phyloP scores from a whole-genome alignment of 148 eudicot species.

The Rhododendron williamsianum region DNA sequence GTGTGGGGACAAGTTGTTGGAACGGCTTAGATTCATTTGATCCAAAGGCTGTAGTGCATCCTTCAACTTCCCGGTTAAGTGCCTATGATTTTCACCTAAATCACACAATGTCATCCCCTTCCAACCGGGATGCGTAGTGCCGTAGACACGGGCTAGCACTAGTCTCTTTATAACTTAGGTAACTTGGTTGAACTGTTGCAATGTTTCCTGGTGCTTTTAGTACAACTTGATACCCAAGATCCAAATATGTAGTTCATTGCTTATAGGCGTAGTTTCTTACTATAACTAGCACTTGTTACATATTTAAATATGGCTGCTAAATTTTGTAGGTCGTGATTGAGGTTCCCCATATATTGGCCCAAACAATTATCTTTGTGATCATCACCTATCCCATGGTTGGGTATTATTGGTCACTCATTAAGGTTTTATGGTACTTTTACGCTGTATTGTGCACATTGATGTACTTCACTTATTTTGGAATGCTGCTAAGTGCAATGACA shows the following conservation, averaged over 20 bases:
- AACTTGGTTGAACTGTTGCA: background rate
- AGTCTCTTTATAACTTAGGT: background rate
- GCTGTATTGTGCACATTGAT: background rate
- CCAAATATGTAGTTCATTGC: background rate
- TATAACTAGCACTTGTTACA: background rate
- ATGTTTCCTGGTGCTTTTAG: background rate
- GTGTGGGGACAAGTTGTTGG: no score
- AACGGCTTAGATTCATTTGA: no score
- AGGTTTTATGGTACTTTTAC: background rate
- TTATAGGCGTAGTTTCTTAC: background rate
- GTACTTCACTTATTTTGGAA: background rate
- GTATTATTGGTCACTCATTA: background rate
- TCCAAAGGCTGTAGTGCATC: no score
- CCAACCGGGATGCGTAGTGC: no score
- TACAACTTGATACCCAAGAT: background rate
- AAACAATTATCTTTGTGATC: background rate
- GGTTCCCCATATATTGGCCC: background rate
- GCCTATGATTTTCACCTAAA: no score
- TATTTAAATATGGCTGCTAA: background rate
- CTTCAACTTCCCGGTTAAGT: no score
- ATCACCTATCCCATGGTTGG: conserved; percentile 1
- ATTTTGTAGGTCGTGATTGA: background rate
- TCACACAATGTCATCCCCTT: no score
- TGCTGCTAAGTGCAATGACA: background rate
- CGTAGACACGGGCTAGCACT: no score